Conservation (phyloP, 1,284 basidiomycete genomes). For the Tilletia walkeri region DNA sequence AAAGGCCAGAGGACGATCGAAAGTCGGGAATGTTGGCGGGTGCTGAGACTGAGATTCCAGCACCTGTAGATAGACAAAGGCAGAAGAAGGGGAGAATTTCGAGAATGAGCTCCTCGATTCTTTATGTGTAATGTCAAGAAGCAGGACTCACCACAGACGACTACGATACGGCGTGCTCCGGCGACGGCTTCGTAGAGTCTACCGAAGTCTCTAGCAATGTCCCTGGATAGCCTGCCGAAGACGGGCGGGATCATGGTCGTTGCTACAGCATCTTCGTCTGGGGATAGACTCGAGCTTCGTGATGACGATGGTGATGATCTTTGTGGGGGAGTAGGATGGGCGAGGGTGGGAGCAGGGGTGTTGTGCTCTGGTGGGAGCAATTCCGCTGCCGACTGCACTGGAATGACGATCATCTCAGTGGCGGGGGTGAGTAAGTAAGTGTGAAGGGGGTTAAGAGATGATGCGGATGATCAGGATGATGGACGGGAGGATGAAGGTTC, state of each 20-base stretch:
- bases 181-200: conserved; percentile 62
- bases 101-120: not conserved
- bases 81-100: not conserved
- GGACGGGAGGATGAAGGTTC: no score
- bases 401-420: conserved; percentile 6
- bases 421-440: no score
- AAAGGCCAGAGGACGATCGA: conserved; percentile 76
- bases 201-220: conserved; percentile 45
- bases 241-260: conserved; percentile 24
- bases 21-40: conserved; percentile 90
- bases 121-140: not conserved
- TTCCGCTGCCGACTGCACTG: conserved; percentile 8
- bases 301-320: not conserved
- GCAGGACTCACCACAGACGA: conserved; percentile 72
- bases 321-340: not conserved
- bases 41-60: conserved; percentile 76
- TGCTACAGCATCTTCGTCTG: conserved; percentile 34
- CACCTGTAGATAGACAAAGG: conserved; percentile 63
- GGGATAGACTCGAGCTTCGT: not conserved
- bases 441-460: no score
- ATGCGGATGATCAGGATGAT: no score
- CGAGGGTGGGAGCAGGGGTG: not conserved
- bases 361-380: conserved; percentile 12
- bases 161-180: conserved; percentile 76
- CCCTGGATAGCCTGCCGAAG: conserved; percentile 33